A percentile compares a stretch with the other conserved stretches of the same genome.
Conservation (phyloP, 306 rosid genomes). For the Phaseolus lunatus region DNA sequence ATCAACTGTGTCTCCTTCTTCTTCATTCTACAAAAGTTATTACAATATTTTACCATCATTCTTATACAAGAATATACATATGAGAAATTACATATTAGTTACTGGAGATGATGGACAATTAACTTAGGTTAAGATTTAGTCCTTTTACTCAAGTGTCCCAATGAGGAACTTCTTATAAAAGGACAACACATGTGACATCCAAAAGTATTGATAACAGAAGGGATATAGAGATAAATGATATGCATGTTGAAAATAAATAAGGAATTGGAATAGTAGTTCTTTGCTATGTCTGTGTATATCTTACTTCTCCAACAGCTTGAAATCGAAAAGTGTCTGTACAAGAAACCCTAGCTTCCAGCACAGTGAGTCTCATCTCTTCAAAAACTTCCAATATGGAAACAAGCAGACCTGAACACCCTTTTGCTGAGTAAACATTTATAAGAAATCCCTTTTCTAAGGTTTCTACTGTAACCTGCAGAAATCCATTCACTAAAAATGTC, state of each 20-base stretch:
- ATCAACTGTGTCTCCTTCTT: slow-evolving; percentile 50
- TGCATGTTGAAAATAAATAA: slow-evolving; percentile 13
- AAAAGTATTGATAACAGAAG: slow-evolving; percentile 25
- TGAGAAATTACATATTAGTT: not conserved
- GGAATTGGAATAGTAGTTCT: slow-evolving; percentile 5
- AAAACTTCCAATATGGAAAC: slow-evolving; percentile 84
- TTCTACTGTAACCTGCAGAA: slow-evolving; percentile 84
- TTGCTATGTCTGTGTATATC: slow-evolving; percentile 18
- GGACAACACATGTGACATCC: slow-evolving; percentile 49
- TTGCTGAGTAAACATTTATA: slow-evolving; percentile 71
- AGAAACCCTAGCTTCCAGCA: slow-evolving; percentile 98
- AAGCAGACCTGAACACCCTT: slow-evolving; percentile 82
- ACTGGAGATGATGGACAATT: not conserved
- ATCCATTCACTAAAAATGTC: slow-evolving; percentile 25
- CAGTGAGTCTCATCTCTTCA: slow-evolving; percentile 85
- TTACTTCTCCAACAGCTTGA: slow-evolving; percentile 94
- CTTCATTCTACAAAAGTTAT: slow-evolving; percentile 49
- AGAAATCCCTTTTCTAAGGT: slow-evolving; percentile 84
- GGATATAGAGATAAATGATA: not conserved
- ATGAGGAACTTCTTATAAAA: slow-evolving; percentile 42
- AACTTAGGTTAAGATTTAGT: slow-evolving; percentile 36
- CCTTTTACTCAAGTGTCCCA: slow-evolving; percentile 30
- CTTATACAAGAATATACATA: not conserved
- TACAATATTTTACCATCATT: not conserved
- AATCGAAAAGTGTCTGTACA: slow-evolving; percentile 81